Conservation (phyloP, 345 rosid genomes). For the Eutrema heterophyllum region DNA sequence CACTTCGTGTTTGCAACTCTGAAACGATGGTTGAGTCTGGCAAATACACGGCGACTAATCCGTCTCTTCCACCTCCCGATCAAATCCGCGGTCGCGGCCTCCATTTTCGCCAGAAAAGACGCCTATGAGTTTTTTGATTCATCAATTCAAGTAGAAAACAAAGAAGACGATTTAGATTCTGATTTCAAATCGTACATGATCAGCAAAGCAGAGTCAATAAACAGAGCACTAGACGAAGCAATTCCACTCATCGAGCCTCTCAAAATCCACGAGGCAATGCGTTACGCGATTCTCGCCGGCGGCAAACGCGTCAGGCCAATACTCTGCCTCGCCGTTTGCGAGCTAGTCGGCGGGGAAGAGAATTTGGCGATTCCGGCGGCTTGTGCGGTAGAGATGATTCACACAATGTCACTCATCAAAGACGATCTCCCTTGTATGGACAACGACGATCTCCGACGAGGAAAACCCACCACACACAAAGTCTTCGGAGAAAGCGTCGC, state of each 20-base stretch:
- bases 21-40: background rate
- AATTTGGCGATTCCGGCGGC: constrained; percentile 64
- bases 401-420: constrained; percentile 86
- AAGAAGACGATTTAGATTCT: constrained; percentile 16
- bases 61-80: background rate
- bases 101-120: constrained; percentile 43
- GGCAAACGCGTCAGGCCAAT: constrained; percentile 78
- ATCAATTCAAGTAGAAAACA: background rate
- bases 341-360: constrained; percentile 61
- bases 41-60: background rate
- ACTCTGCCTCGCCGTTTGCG: constrained; percentile 80
- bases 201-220: constrained; percentile 46
- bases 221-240: constrained; percentile 64
- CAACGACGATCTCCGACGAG: constrained; percentile 83
- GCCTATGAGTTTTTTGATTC: constrained; percentile 24
- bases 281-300: constrained; percentile 77
- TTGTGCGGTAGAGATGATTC: constrained; percentile 87
- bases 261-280: constrained; percentile 83
- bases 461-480: constrained; percentile 81
- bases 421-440: constrained; percentile 96
- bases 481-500: constrained; percentile 81
- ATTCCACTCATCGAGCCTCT: constrained; percentile 52
- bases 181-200: constrained; percentile 67
- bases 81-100: constrained; percentile 25
- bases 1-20: constrained; percentile 8